phyloP scores from a whole-genome alignment of 2,329 filamentous ascomycete species.

The Plenodomus biglobosus region DNA sequence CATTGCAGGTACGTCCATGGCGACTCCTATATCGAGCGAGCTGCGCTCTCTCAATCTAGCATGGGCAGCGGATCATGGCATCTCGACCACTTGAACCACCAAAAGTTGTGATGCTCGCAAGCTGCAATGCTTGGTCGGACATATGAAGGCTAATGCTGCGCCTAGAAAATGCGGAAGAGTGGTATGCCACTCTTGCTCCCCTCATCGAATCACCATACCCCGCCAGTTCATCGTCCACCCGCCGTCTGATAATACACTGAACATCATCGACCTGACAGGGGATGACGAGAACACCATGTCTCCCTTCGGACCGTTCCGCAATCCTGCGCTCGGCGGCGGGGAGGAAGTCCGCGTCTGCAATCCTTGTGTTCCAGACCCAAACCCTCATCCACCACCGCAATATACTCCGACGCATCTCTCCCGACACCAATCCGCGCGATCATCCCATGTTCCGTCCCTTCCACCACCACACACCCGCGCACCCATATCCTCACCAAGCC shows the following conservation, averaged over 20 bases:
- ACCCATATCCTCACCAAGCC: conserved; percentile 25
- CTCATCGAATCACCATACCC: conserved; percentile 92
- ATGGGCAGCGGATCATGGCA: too few relatives aligned
- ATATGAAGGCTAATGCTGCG: neutral
- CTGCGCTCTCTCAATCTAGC: too few relatives aligned
- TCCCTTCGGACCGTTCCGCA: conserved; percentile 39
- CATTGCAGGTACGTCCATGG: conserved; percentile 71
- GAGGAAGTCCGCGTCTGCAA: conserved; percentile 72
- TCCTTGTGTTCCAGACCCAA: conserved; percentile 71
- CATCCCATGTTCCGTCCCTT: conserved; percentile 9
- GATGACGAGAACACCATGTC: conserved; percentile 38
- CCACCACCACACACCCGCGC: conserved; percentile 19
- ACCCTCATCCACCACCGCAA: conserved; percentile 61
- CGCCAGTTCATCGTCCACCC: conserved; percentile 89
- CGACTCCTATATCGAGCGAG: neutral
- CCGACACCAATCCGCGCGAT: conserved; percentile 5
- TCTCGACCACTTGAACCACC: too few relatives aligned
- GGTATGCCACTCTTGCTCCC: conserved; percentile 86
- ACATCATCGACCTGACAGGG: conserved; percentile 50
- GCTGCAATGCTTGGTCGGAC: neutral
- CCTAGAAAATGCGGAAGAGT: conserved; percentile 85
- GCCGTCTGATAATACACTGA: conserved; percentile 29
- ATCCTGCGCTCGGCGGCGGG: conserved; percentile 61
- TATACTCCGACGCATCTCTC: conserved; percentile 16
- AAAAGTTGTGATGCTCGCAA: neutral